Base-by-base conservation (phyloP, 2,329 filamentous ascomycete species). In the Stachybotrys chartarum region DNA sequence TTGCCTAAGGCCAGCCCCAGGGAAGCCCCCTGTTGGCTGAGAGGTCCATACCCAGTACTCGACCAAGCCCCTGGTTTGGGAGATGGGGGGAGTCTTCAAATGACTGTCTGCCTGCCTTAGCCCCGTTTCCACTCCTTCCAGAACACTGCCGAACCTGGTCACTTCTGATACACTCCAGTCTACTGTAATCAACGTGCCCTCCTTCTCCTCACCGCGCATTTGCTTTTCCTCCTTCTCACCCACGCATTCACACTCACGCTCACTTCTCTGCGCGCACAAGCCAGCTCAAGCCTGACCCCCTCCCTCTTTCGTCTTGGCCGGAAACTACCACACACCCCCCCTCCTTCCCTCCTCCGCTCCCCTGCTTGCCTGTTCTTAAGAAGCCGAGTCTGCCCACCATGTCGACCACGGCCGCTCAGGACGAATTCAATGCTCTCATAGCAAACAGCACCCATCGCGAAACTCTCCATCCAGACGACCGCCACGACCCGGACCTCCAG, bases 381-480 rank as follows among this genome's bases (percentile, higher is more conserved):
- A 57, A 51, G 39, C 54, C 50, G 48, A 50, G 18, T 24, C 58
- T 57, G 58, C 61, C 63, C 75, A 77, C 54, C 68, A 84, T 84
- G 81, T 73, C 79, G 52, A 84, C 83, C 54, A 84, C 83, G 54
- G 75, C 81, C 56, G 84, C 84, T 53, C 82, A 86, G 70, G 82
- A 86, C 75, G 84, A 88, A 71, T 87, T 86, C 69, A 80, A 86
- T 69, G 71, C 75, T 60, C 78, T 88, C 56, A 71, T 88, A 59
- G 75, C 78, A 60, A 83, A 81, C 63, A 84, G 83, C 63, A 77
- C 73, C 44, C 58, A 70, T 66, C 64, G 67, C 68, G 68, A 71
- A 67, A 66, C 65, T 3, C 60, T 76, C 59, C 85, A 86, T 58
- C 82, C 80, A 35, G 84, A 88, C 68, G 81, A 83, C 64, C 75